Evolutionary conservation across 805 yeast genomes (phyloP).

Genomic region (Isabelozyma heimii): DNA sequence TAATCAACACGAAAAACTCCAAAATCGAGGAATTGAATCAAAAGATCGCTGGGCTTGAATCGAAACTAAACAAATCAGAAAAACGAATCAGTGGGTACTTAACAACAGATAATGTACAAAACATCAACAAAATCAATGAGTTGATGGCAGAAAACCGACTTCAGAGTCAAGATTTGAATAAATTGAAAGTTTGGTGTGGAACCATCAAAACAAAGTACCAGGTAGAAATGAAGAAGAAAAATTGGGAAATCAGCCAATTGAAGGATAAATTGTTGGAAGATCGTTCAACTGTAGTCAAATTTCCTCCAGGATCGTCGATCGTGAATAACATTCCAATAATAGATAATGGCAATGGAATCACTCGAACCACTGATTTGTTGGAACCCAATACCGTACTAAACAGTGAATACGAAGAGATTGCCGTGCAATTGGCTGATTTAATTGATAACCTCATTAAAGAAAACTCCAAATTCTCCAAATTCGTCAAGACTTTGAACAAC

Average conservation of each 20-base stretch:
- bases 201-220: slow-evolving; percentile 32
- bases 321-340: slow-evolving; percentile 33
- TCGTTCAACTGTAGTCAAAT: slow-evolving; percentile 13
- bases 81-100: slow-evolving; percentile 9
- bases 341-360: slow-evolving; percentile 13
- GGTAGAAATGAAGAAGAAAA: slow-evolving; percentile 32
- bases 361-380: slow-evolving; percentile 5
- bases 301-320: slow-evolving; percentile 11
- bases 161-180: slow-evolving; percentile 27
- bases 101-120: slow-evolving; percentile 15
- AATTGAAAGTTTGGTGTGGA: slow-evolving; percentile 24
- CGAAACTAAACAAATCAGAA: slow-evolving; percentile 14
- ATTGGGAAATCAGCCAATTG: slow-evolving; percentile 28
- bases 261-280: slow-evolving; percentile 33
- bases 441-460: slow-evolving; percentile 35
- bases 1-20: slow-evolving; percentile 25
- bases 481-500: slow-evolving; percentile 23
- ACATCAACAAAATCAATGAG: slow-evolving; percentile 12
- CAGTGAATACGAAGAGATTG: slow-evolving; percentile 29
- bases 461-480: slow-evolving; percentile 32
- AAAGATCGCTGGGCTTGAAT: slow-evolving; percentile 19
- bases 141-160: slow-evolving; percentile 18
- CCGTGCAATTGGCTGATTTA: slow-evolving; percentile 30
- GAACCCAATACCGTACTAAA: slow-evolving; percentile 11
- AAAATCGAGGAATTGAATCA: slow-evolving; percentile 21